A percentile compares a stretch with the other conserved stretches of the same genome.
Evolutionary conservation across 352 stramenopile genomes (phyloP).

Genomic region (Phytophthora uliginosa): DNA sequence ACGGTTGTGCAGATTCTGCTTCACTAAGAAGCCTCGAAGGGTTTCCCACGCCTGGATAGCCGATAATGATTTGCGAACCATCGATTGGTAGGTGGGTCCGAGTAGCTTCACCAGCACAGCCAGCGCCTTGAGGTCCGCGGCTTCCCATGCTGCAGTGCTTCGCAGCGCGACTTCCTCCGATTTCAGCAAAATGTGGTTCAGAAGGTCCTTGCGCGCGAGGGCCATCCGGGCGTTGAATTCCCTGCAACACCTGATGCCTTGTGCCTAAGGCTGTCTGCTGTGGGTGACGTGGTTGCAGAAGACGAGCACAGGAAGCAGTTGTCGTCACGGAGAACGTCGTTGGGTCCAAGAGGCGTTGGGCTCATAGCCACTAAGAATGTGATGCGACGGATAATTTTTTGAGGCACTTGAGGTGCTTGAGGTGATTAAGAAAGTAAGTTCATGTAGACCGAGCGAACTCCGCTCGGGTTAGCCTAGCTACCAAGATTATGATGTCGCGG

Average conservation of each 20-base stretch:
- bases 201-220: not conserved
- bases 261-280: too few species aligned
- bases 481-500: not conserved
- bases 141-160: not conserved
- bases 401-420: not conserved
- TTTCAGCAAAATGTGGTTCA: not conserved
- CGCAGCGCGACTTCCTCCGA: not conserved
- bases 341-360: not conserved
- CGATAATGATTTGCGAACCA: not conserved
- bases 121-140: not conserved
- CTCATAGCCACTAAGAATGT: not conserved
- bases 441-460: not conserved
- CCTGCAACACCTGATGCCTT: too few species aligned
- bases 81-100: not conserved
- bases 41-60: not conserved
- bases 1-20: slow-evolving; percentile 2
- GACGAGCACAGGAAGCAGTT: not conserved
- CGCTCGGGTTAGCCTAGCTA: not conserved
- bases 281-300: too few species aligned
- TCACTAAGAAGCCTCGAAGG: not conserved
- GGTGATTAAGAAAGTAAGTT: not conserved
- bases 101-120: not conserved
- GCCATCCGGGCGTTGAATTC: not conserved
- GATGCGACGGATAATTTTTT: not conserved
- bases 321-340: not conserved